Evolutionary conservation across 371 early-diverging fungal genomes (phyloP).

Genomic region (Rhizopus delemar): DNA sequence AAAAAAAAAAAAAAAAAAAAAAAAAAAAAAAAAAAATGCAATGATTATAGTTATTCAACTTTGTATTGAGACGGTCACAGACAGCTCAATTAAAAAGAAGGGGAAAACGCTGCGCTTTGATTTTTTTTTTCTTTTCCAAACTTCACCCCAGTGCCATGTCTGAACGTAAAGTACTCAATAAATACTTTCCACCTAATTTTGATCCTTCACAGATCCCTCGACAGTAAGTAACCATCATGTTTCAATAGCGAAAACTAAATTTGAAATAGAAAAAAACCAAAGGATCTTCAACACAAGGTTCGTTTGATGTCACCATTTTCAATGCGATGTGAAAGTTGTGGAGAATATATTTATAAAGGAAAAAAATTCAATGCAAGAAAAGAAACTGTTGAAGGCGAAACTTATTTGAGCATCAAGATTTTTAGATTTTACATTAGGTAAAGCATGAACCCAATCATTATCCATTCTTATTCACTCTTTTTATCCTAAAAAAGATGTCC

Average conservation of each 20-base stretch:
- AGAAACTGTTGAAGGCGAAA: slow-evolving; percentile 82
- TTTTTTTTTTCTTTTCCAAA: background rate
- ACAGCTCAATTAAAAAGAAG: background rate
- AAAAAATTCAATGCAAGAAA: slow-evolving; percentile 97
- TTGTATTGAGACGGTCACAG: background rate
- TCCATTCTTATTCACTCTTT: background rate
- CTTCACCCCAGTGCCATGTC: slow-evolving; percentile 52
- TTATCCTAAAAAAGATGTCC: slow-evolving; percentile 70
- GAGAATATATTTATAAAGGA: slow-evolving; percentile 94
- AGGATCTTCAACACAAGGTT: slow-evolving; percentile 87
- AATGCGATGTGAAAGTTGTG: slow-evolving; percentile 95
- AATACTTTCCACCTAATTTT: slow-evolving; percentile 95
- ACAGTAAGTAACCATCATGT: slow-evolving; percentile 35
- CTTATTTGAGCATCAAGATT: slow-evolving; percentile 84
- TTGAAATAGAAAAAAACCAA: slow-evolving; percentile 73
- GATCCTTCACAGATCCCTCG: slow-evolving; percentile 72
- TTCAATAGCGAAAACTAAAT: slow-evolving; percentile 1
- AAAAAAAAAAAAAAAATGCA: background rate
- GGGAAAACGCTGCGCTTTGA: background rate
- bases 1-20: too few relatives aligned
- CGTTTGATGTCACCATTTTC: slow-evolving; percentile 98
- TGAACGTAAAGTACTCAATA: slow-evolving; percentile 87
- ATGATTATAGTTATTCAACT: background rate
- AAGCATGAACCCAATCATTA: background rate
- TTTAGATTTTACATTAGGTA: slow-evolving; percentile 92